A percentile compares a stretch with the other conserved stretches of the same genome.
These are phyloP conservation scores for Neurospora discreta DNA, from an alignment of 495 filamentous ascomycete species.

Conservation along the genomic window DNA sequence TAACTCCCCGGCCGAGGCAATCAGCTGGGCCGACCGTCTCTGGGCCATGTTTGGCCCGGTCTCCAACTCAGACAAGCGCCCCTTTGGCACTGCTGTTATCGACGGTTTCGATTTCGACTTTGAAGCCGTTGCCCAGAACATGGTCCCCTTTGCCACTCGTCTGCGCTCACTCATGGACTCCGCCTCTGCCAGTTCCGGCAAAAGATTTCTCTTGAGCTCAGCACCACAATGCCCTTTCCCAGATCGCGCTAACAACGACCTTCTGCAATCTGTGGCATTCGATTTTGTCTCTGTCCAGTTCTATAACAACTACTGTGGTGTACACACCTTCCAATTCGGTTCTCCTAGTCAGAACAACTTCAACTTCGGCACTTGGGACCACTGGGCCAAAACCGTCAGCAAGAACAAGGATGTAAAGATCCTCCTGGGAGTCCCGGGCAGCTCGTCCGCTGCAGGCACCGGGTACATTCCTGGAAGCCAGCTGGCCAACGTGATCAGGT, in stretches of 20 bases:
- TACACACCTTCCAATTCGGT: constrained; percentile 39
- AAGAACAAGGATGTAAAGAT: constrained; percentile 55
- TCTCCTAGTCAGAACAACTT: constrained; percentile 42
- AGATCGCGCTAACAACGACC: constrained; percentile 46
- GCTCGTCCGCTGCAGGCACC: constrained; percentile 42
- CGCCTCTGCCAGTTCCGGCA: constrained; percentile 20
- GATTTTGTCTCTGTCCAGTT: constrained; percentile 64
- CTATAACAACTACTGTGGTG: constrained; percentile 57
- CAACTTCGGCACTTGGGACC: constrained; percentile 62
- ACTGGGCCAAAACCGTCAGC: constrained; percentile 52
- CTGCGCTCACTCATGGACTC: constrained; percentile 45
- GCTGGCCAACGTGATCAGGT: constrained; percentile 38
- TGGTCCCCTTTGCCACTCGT: constrained; percentile 43
- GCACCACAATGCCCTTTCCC: constrained; percentile 60
- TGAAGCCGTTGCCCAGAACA: constrained; percentile 38
- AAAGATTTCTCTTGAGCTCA: constrained; percentile 49
- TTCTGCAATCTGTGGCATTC: constrained; percentile 43
- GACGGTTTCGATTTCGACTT: constrained; percentile 70
- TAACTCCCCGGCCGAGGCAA: constrained; percentile 38
- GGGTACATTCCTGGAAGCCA: constrained; percentile 42
- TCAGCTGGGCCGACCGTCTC: constrained; percentile 44
- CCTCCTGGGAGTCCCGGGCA: constrained; percentile 54
- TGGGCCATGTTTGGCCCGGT: constrained; percentile 59
- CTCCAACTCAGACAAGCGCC: constrained; percentile 33
- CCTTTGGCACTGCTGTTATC: constrained; percentile 51